These are phyloP conservation scores for Coemansia asiatica DNA, from an alignment of 192 early-diverging fungal species.

Conservation along the genomic window DNA sequence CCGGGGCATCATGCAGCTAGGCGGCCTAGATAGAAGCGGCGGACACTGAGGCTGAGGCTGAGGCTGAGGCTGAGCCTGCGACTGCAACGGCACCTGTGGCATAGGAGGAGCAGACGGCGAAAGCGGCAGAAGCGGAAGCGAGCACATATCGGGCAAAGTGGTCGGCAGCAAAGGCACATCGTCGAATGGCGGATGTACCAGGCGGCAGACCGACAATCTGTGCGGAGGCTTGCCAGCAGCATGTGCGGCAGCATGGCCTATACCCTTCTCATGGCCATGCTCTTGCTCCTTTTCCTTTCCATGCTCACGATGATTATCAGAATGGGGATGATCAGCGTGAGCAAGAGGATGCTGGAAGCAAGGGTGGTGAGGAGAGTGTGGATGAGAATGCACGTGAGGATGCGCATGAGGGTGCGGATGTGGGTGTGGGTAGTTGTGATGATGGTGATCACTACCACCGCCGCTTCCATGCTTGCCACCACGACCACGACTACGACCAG, in stretches of 20 bases:
- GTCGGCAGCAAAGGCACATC: not conserved
- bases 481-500: not conserved
- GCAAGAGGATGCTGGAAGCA: not conserved
- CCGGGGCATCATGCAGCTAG: constrained; percentile 11
- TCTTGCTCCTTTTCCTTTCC: not conserved
- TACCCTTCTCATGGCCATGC: not conserved
- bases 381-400: constrained; percentile 1
- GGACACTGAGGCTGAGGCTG: not conserved
- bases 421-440: not conserved
- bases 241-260: constrained; percentile 4
- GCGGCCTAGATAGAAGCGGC: not conserved
- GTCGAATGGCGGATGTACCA: constrained; percentile 15
- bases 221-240: constrained; percentile 4
- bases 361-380: constrained; percentile 8
- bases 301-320: not conserved
- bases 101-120: not conserved
- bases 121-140: not conserved
- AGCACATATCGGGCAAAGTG: not conserved
- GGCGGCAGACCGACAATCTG: constrained; percentile 2
- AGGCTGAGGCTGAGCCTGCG: not conserved
- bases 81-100: too few relatives aligned
- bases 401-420: constrained; percentile 10
- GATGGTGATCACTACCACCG: not conserved
- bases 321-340: not conserved
- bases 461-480: not conserved